These are phyloP conservation scores for Tolypocladium amazonense DNA, from an alignment of 2,329 filamentous ascomycete genomes.

Conservation along the genomic window DNA sequence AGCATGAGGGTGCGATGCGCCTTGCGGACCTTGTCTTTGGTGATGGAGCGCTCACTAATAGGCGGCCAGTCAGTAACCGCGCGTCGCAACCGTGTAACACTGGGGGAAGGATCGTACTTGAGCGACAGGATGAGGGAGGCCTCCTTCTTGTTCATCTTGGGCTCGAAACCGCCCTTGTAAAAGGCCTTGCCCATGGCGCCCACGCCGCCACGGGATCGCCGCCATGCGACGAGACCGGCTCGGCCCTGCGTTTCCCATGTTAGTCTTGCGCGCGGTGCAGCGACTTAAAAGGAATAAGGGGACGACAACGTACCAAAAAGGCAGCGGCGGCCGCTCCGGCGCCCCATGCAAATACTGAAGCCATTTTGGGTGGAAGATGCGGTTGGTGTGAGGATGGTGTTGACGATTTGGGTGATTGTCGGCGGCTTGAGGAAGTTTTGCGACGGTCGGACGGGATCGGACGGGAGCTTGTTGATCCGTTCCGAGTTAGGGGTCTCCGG, in stretches of 20 bases:
- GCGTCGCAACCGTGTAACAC: background rate
- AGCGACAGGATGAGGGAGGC: conserved; percentile 84
- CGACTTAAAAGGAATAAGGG: background rate
- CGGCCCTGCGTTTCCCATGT: conserved; percentile 53
- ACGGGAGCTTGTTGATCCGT: conserved; percentile 8
- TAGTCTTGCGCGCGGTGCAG: background rate
- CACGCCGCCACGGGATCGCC: conserved; percentile 67
- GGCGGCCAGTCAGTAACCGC: conserved; percentile 4
- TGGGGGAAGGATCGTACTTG: conserved; percentile 44
- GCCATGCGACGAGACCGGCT: conserved; percentile 80
- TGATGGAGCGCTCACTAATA: conserved; percentile 70
- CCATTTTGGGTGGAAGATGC: conserved; percentile 18
- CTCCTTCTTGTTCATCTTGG: conserved; percentile 86
- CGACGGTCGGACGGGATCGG: conserved; percentile 10
- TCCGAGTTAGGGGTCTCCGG: conserved; percentile 6
- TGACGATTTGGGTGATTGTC: conserved; percentile 2
- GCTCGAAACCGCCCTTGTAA: conserved; percentile 98
- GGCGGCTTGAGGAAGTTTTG: conserved; percentile 11
- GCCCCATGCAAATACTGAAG: conserved; percentile 34
- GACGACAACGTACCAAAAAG: conserved; percentile 31
- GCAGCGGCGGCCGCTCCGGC: conserved; percentile 39
- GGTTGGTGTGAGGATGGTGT: background rate
- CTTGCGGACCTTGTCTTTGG: conserved; percentile 90
- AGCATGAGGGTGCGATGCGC: conserved; percentile 94
- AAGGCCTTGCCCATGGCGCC: conserved; percentile 81